These are phyloP conservation scores for Annulohypoxylon nitens DNA, from an alignment of 495 filamentous ascomycete genomes.

Conservation along the genomic window DNA sequence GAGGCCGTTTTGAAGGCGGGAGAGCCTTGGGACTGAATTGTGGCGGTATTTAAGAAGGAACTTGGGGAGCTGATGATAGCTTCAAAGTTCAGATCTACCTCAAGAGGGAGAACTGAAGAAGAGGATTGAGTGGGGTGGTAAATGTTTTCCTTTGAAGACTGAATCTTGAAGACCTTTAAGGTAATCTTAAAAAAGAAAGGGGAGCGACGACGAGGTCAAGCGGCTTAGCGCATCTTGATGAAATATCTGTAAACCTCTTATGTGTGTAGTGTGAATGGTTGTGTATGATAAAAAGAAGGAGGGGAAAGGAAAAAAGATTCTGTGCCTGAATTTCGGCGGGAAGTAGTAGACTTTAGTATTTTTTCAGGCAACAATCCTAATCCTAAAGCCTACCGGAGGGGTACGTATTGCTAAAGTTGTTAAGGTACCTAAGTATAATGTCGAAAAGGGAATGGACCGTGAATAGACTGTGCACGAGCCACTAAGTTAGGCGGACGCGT, in stretches of 20 bases:
- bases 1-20: constrained; percentile 72
- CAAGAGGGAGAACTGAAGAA: constrained; percentile 64
- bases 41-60: constrained; percentile 62
- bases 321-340: constrained; percentile 46
- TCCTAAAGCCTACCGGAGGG: constrained; percentile 3
- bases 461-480: constrained; percentile 5
- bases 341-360: constrained; percentile 49
- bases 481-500: constrained; percentile 31
- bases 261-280: constrained; percentile 37
- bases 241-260: constrained; percentile 33
- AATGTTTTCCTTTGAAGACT: constrained; percentile 53
- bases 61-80: constrained; percentile 63
- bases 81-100: constrained; percentile 69
- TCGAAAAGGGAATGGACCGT: neutral
- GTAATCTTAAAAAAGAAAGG: constrained; percentile 32
- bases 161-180: constrained; percentile 60
- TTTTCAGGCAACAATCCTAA: constrained; percentile 50
- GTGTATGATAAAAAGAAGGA: constrained; percentile 24
- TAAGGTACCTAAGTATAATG: neutral
- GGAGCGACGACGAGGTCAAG: constrained; percentile 31
- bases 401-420: neutral
- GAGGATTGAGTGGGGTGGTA: constrained; percentile 59
- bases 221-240: constrained; percentile 57
- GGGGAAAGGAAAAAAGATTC: constrained; percentile 21
- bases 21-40: constrained; percentile 66